Conservation (phyloP, 1,139 yeast genomes). For the Blastobotrys ciferrii region DNA sequence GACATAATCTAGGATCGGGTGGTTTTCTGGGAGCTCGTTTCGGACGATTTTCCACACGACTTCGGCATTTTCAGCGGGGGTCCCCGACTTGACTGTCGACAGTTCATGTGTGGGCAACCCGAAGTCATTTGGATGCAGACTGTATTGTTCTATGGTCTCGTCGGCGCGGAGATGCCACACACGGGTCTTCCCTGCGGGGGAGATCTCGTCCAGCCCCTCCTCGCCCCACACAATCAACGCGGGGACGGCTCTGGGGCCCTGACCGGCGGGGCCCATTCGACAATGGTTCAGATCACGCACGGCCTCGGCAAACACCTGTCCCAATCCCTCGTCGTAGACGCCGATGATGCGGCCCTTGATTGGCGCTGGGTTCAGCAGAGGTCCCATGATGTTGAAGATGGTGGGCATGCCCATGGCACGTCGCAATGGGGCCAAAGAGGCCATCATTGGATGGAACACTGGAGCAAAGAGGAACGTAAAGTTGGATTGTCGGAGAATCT, state of each 20-base stretch:
- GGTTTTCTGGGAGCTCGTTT: conserved; percentile 50
- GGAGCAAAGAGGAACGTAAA: conserved; percentile 90
- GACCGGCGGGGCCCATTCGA: conserved; percentile 46
- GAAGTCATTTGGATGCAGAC: conserved; percentile 57
- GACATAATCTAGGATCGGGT: conserved; percentile 82
- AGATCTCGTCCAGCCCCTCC: conserved; percentile 86
- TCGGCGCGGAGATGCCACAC: conserved; percentile 60
- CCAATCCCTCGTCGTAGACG: conserved; percentile 76
- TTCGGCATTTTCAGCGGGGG: conserved; percentile 81
- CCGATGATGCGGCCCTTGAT: conserved; percentile 81
- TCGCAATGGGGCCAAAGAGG: conserved; percentile 72
- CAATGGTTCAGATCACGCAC: conserved; percentile 56
- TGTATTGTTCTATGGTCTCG: conserved; percentile 37
- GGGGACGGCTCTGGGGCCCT: conserved; percentile 16
- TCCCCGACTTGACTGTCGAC: conserved; percentile 70
- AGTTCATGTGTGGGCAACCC: conserved; percentile 76
- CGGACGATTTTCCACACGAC: conserved; percentile 55
- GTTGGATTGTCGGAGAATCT: conserved; percentile 51
- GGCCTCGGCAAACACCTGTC: conserved; percentile 81
- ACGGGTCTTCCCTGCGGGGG: conserved; percentile 79
- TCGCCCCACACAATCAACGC: conserved; percentile 92
- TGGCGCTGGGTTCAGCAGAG: conserved; percentile 87
- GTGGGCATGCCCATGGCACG: conserved; percentile 83
- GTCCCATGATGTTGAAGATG: conserved; percentile 90
- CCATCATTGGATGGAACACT: conserved; percentile 93